Conservation (phyloP, 768 basidiomycete genomes). For the Pleurotus djamor region DNA sequence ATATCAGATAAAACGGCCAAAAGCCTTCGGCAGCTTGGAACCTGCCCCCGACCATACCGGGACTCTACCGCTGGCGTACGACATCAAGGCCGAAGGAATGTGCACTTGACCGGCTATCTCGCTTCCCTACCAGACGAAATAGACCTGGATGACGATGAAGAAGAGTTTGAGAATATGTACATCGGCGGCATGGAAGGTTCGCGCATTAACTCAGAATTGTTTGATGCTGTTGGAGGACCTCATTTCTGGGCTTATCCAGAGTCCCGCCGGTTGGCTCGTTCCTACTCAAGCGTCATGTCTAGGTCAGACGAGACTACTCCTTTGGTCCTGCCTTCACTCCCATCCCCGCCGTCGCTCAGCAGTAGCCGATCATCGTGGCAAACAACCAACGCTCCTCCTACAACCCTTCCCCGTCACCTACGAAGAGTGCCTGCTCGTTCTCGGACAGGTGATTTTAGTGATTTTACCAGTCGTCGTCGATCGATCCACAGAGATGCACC, state of each 20-base stretch:
- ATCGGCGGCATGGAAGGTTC: conserved; percentile 49
- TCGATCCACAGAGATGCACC: conserved; percentile 39
- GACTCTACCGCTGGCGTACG: conserved; percentile 30
- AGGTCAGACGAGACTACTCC: conserved; percentile 27
- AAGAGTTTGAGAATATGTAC: conserved; percentile 48
- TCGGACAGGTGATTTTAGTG: conserved; percentile 66
- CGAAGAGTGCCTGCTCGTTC: conserved; percentile 56
- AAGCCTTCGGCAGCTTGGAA: conserved; percentile 56
- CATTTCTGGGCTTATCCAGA: conserved; percentile 6
- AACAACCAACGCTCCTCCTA: conserved; percentile 16
- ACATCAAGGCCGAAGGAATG: conserved; percentile 30
- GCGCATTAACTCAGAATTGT: conserved; percentile 58
- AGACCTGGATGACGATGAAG: conserved; percentile 68
- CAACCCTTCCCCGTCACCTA: conserved; percentile 49
- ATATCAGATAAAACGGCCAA: conserved; percentile 70
- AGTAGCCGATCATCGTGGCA: conserved; percentile 30
- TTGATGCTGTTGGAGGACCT: conserved; percentile 54
- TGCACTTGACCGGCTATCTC: conserved; percentile 50
- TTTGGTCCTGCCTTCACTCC: conserved; percentile 14
- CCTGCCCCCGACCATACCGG: conserved; percentile 51
- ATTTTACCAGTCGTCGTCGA: conserved; percentile 67
- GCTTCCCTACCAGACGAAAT: conserved; percentile 52
- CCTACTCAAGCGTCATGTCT: conserved; percentile 12
- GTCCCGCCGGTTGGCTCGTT: conserved; percentile 5
- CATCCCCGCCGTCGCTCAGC: conserved; percentile 18